These are phyloP conservation scores for Metroxylon sagu DNA, from an alignment of 176 grass and related monocot genomes.

Conservation along the genomic window DNA sequence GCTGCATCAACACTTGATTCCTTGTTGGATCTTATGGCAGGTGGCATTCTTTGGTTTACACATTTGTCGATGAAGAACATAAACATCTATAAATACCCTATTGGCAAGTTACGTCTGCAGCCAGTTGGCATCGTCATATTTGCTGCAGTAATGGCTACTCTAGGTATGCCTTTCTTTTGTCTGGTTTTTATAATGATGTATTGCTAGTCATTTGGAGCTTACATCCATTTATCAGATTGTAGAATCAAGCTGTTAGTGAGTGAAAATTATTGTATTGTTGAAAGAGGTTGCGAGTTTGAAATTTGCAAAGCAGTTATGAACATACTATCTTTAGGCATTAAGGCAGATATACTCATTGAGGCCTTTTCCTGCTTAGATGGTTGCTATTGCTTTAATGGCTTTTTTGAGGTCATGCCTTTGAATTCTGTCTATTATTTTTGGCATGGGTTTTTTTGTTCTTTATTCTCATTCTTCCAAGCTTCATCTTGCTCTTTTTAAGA, in stretches of 20 bases:
- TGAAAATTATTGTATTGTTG: too few species aligned
- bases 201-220: neutral
- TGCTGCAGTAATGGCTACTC: slow-evolving; percentile 28
- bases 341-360: too few species aligned
- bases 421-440: too few species aligned
- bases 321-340: too few species aligned
- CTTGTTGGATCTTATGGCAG: slow-evolving; percentile 25
- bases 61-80: slow-evolving; percentile 27
- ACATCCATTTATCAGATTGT: neutral
- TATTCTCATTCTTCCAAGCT: too few species aligned
- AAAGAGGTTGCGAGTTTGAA: neutral
- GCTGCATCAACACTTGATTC: slow-evolving; percentile 27
- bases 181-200: neutral
- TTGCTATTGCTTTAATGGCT: too few species aligned
- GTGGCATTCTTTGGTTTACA: slow-evolving; percentile 26
- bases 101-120: slow-evolving; percentile 23
- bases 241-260: too few species aligned
- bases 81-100: slow-evolving; percentile 22
- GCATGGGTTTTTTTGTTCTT: too few species aligned
- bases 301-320: too few species aligned
- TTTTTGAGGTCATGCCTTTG: too few species aligned
- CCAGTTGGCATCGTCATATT: slow-evolving; percentile 24
- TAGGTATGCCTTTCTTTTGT: slow-evolving; percentile 6
- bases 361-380: too few species aligned
- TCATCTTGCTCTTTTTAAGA: too few species aligned